A percentile compares a stretch with the other conserved stretches of the same genome.
phyloP scores from a whole-genome alignment of 495 filamentous ascomycete species.

The Neurospora tetrasperma region DNA sequence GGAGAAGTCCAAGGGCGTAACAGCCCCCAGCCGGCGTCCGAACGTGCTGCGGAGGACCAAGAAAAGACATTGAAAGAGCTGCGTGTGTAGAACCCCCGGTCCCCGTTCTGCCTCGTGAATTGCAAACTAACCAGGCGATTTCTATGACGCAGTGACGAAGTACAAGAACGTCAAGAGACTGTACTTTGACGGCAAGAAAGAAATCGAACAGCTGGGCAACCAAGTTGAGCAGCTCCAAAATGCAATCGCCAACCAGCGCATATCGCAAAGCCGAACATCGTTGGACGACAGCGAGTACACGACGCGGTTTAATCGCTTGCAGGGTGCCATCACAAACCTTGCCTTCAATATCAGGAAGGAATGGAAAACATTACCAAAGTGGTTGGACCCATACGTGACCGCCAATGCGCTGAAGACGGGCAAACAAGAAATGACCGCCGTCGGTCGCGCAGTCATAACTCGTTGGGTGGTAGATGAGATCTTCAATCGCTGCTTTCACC shows the following conservation, averaged over 20 bases:
- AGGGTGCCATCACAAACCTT: conserved; percentile 89
- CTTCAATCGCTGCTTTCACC: conserved; percentile 86
- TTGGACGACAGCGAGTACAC: conserved; percentile 94
- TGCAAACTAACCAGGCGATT: conserved; percentile 5
- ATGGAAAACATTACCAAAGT: conserved; percentile 70
- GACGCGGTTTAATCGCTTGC: conserved; percentile 80
- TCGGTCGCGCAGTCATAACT: conserved; percentile 83
- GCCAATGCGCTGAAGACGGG: conserved; percentile 69
- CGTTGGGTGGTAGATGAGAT: conserved; percentile 88
- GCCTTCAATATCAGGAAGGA: conserved; percentile 92
- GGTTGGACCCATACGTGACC: conserved; percentile 71
- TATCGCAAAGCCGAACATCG: conserved; percentile 88
- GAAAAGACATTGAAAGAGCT: conserved; percentile 53
- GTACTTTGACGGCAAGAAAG: conserved; percentile 89
- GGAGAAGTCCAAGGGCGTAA: conserved; percentile 39
- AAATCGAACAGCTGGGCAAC: conserved; percentile 75
- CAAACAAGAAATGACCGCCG: conserved; percentile 93
- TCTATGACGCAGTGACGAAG: conserved; percentile 58
- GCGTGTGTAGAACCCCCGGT: conserved; percentile 37
- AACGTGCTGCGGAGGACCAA: conserved; percentile 42
- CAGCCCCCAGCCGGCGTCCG: conserved; percentile 48
- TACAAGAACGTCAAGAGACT: conserved; percentile 97
- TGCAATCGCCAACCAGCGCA: conserved; percentile 86
- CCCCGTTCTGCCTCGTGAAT: neutral
- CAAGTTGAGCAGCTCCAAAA: conserved; percentile 96